Base-by-base conservation (phyloP, 2,329 filamentous ascomycete species). In the Arthrobotrys iridis region DNA sequence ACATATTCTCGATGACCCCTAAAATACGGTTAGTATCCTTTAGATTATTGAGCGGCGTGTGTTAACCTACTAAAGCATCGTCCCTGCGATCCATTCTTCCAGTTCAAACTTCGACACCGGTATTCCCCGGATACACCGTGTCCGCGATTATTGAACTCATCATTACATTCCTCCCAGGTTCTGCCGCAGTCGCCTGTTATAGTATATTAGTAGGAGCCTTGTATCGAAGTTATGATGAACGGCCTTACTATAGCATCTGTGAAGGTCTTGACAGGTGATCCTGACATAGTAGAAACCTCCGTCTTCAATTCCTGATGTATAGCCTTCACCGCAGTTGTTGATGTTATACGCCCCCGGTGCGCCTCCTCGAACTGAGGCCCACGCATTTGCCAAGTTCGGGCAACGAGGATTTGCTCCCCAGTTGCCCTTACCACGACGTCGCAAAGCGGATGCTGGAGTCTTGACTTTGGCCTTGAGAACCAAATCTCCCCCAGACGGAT, bases 91-190 rank as follows among this genome's bases (percentile, higher is more conserved):
- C 59, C 59, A 7, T n/a, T 40, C 10, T 63, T 63, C 59, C 43
- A 50, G 30, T 52, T 52, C 41, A 50, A 20, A 8, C 59, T 35
- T 40, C 37, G 18, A 28, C 59, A 63, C 8, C 40, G 15, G 48
- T 33, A 52, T 1, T 52, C 50, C 28, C 50, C 50, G 3, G 28
- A 7, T 2, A 55, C 15, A 55, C 50, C 50, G 15, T 22, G 15
- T 37, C 50, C 50, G 1, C 18, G 28, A 1, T 1, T 35, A 24
- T 55, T 8, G 15, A 63, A 63, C 1, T 41, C 43, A 15, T 50
- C 43, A 13, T 63, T 63, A 20, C 59, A 63, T 20, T 63, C 59
- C n/a, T 63, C 59, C 59, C 59, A 63, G 18, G 43, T 63, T 13
- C 7, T 63, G 20, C 43, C 18, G 11, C 59, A 63, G 40, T 63